Evolutionary conservation across 495 filamentous ascomycete genomes (phyloP).

Genomic region (Chlorociboria aeruginascens): DNA sequence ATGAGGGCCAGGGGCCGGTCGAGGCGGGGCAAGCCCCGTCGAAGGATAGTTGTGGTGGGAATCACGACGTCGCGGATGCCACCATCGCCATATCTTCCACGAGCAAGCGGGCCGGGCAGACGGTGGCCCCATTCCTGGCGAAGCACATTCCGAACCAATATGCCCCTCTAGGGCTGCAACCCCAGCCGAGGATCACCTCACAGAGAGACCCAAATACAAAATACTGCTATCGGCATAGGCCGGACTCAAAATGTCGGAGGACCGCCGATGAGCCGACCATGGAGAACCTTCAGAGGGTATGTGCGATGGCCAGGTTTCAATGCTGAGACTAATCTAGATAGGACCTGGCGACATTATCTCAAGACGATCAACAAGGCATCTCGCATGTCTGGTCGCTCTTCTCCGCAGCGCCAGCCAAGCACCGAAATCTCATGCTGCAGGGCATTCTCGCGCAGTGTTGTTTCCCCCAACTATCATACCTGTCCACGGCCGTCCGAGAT

Average conservation of each 20-base stretch:
- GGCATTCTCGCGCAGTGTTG: slow-evolving; percentile 93
- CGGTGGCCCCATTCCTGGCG: slow-evolving; percentile 69
- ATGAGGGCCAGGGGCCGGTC: neutral
- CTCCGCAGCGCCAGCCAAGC: slow-evolving; percentile 86
- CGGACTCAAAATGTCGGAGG: slow-evolving; percentile 84
- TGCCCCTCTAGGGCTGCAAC: slow-evolving; percentile 44
- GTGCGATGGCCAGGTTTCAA: slow-evolving; percentile 15
- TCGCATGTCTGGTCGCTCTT: slow-evolving; percentile 95
- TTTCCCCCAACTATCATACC: slow-evolving; percentile 89
- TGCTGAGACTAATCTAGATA: slow-evolving; percentile 20
- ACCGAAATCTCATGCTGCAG: slow-evolving; percentile 88
- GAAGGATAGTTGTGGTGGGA: slow-evolving; percentile 11
- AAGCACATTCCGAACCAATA: slow-evolving; percentile 80
- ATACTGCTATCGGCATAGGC: slow-evolving; percentile 92
- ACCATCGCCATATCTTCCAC: slow-evolving; percentile 14
- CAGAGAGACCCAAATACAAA: slow-evolving; percentile 60
- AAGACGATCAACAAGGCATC: slow-evolving; percentile 83
- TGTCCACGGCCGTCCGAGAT: slow-evolving; percentile 76
- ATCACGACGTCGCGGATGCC: slow-evolving; percentile 6
- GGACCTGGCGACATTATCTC: slow-evolving; percentile 72
- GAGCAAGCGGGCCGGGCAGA: slow-evolving; percentile 34
- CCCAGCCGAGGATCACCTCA: slow-evolving; percentile 23
- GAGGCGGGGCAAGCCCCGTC: slow-evolving; percentile 8
- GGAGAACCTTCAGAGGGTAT: slow-evolving; percentile 79
- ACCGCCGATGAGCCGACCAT: slow-evolving; percentile 92